phyloP scores from a whole-genome alignment of 1,284 basidiomycete genomes.

The Ceratobasidium sp. region DNA sequence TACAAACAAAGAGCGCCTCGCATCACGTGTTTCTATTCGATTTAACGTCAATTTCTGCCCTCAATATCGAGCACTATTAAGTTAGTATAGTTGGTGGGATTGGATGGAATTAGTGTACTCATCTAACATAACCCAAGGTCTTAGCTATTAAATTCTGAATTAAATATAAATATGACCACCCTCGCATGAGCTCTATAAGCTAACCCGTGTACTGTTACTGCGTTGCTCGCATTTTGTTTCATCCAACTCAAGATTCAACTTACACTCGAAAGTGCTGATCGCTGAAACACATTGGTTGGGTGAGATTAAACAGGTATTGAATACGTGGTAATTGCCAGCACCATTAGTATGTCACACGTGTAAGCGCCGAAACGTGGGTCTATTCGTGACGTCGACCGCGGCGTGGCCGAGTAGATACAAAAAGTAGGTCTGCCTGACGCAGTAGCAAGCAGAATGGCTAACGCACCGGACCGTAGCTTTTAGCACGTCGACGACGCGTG shows the following conservation, averaged over 20 bases:
- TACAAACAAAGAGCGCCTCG: too few relatives aligned
- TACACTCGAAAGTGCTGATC: neutral
- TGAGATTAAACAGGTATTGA: neutral
- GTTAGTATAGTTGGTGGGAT: too few relatives aligned
- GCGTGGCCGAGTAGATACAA: constrained; percentile 1
- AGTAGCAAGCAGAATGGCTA: neutral
- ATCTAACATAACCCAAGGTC: too few relatives aligned
- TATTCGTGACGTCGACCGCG: constrained; percentile 36
- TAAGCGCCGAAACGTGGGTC: constrained; percentile 40
- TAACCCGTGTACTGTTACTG: too few relatives aligned
- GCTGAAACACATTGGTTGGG: neutral
- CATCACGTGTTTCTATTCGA: too few relatives aligned
- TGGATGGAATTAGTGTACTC: too few relatives aligned
- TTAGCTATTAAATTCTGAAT: neutral
- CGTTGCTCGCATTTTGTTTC: too few relatives aligned
- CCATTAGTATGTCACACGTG: constrained; percentile 14
- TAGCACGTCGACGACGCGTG: constrained; percentile 1
- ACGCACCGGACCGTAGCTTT: neutral
- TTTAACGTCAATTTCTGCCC: too few relatives aligned
- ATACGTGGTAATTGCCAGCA: constrained; percentile 25
- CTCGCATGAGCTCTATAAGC: too few relatives aligned
- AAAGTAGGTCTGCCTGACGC: neutral
- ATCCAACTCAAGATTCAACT: too few relatives aligned
- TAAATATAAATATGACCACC: neutral
- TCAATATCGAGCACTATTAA: too few relatives aligned